A percentile compares a stretch with the other conserved stretches of the same genome.
These are phyloP conservation scores for Emmonsiellopsis sp. DNA, from an alignment of 2,329 filamentous ascomycete genomes.

Conservation along the genomic window DNA sequence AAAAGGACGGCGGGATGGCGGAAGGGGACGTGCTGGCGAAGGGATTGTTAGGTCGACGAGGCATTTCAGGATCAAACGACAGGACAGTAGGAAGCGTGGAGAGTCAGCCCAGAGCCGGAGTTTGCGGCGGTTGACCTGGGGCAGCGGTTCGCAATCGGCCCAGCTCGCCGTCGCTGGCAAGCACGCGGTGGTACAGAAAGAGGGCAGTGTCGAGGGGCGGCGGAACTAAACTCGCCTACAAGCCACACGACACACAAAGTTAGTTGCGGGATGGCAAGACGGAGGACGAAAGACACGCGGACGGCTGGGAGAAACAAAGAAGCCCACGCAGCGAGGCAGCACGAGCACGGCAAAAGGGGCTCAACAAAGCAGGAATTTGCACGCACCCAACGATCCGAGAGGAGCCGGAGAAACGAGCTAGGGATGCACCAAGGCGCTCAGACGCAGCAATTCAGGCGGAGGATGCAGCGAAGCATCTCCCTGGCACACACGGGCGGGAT, in stretches of 20 bases:
- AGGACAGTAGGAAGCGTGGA: not conserved
- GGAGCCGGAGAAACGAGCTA: not conserved
- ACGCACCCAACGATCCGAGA: not conserved
- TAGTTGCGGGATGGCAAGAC: not conserved
- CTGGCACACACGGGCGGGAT: not conserved
- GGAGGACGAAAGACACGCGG: not conserved
- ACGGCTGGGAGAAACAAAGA: too few species aligned
- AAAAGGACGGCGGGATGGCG: conserved; percentile 39
- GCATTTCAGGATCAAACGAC: conserved; percentile 41
- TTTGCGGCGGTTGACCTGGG: not conserved
- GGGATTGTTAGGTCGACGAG: conserved; percentile 52
- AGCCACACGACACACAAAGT: not conserved
- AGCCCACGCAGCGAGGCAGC: not conserved
- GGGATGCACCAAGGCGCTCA: not conserved
- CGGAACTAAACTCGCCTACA: not conserved
- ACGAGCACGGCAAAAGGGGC: not conserved
- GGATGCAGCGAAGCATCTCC: not conserved
- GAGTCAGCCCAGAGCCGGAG: not conserved
- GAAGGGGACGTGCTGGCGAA: conserved; percentile 45
- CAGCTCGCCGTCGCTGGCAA: too few species aligned
- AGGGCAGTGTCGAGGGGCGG: too few species aligned
- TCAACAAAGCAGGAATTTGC: not conserved
- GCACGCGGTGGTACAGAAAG: too few species aligned
- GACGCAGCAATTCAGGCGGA: not conserved
- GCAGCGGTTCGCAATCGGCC: not conserved